Percentiles rank a stretch among this genome's conserved stretches.
Conservation (phyloP, 352 stramenopile genomes). For the Phytopythium mirpurense region DNA sequence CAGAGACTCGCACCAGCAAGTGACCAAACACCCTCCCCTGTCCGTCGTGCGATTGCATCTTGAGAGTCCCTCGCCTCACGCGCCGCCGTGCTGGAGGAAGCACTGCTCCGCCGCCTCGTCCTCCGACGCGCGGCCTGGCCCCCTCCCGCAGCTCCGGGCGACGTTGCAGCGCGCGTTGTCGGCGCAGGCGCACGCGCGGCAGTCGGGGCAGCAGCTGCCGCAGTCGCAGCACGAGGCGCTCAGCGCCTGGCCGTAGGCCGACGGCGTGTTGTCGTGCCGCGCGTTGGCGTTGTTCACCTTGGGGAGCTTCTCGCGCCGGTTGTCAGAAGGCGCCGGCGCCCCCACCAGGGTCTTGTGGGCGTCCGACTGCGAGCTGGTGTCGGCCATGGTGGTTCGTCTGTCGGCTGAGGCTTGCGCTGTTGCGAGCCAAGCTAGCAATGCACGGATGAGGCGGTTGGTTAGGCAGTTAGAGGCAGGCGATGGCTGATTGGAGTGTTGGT, state of each 20-base stretch:
- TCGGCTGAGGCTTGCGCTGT: neutral
- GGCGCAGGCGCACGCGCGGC: slow-evolving; percentile 24
- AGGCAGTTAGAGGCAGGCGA: no score
- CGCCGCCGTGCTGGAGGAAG: slow-evolving; percentile 27
- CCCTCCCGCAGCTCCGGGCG: neutral
- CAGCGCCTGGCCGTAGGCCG: slow-evolving; percentile 2
- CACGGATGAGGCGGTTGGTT: neutral
- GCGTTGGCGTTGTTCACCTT: neutral
- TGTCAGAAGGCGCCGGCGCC: neutral
- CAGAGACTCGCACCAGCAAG: neutral
- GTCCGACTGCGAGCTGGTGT: neutral
- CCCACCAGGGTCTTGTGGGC: neutral
- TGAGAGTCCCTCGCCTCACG: neutral
- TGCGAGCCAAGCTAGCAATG: neutral
- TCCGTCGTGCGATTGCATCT: neutral
- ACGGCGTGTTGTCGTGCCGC: slow-evolving; percentile 5
- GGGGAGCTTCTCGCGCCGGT: no score
- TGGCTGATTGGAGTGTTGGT: no score
- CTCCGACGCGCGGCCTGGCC: slow-evolving; percentile 8
- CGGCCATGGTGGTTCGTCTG: neutral
- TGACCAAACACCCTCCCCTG: neutral
- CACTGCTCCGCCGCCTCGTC: slow-evolving; percentile 25
- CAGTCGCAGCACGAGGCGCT: slow-evolving; percentile 4
- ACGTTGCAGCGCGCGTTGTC: slow-evolving; percentile 13
- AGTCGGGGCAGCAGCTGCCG: slow-evolving; percentile 4